Evolutionary conservation across 2,329 filamentous ascomycete genomes (phyloP), one percentile per base, ranked within the genome.

Genomic region (Fusarium subtropicale): DNA sequence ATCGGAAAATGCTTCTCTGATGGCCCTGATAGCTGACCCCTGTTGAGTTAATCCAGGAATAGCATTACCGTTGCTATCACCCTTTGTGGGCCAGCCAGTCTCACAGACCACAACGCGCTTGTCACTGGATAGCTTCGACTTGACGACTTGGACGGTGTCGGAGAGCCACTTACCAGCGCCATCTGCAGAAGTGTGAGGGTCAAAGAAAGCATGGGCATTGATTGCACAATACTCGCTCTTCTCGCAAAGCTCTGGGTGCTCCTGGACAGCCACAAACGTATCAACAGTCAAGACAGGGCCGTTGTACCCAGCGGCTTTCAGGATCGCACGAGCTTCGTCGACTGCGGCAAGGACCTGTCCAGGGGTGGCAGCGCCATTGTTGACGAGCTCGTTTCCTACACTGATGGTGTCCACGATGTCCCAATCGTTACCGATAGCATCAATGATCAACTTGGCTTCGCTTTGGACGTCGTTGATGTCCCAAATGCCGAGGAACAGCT

Each of bases 131-230:
- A 87, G 75, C 66, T 79, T 80, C 45, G 77, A 76, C 64, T 79
- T 78, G 39, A 88, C 78, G 28, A 76, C 77, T 13, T 74, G 65
- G 30, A 88, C 85, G 67, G 90, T 88, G 28, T 83, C 81, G 39
- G 83, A 78, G 39, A 94, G 86, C 78, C 93, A 97, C 1, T 77
- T 71, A 5, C 93, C 93, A 4, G 93, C 89, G 33, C 87, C 79
- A 1, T 81, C 79, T 1, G 92, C 86, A 3, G 79, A 77, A 28
- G 87, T 86, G 47, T 86, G 87, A 5, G 83, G 79, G 72, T 97
- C 91, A 78, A 96, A 97, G 85, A 94, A 97, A 15, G 93, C 87
- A 79, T 97, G 93, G 70, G 89, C 88, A 80, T 97, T 97, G 76
- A 91, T 87, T 18, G 92, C 91, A 74, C 90, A 93, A 81, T 92